Evolutionary conservation across 495 filamentous ascomycete species (phyloP).

Genomic region (Apodospora peruviana): DNA sequence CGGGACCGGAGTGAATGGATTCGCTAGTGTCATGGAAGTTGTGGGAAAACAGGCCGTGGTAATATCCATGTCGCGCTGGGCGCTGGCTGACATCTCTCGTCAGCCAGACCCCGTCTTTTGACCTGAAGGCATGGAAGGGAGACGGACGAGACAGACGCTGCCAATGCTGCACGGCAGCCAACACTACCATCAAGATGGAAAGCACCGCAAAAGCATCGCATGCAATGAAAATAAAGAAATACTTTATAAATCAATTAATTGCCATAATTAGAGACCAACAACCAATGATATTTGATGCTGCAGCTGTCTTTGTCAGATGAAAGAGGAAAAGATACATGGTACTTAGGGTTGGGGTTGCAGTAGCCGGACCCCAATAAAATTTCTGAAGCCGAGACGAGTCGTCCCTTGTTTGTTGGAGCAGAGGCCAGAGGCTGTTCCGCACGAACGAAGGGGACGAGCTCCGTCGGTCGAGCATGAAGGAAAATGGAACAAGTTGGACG

Average conservation of each 20-base stretch:
- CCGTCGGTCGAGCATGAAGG: background rate
- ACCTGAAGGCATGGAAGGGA: too few relatives aligned
- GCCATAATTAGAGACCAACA: background rate
- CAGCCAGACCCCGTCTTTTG: background rate
- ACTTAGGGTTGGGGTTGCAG: constrained; percentile 27
- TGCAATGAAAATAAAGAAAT: background rate
- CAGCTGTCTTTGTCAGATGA: background rate
- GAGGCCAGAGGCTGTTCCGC: constrained; percentile 10
- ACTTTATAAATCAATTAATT: background rate
- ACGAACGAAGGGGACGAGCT: background rate
- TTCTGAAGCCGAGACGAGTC: constrained; percentile 11
- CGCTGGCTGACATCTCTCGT: background rate
- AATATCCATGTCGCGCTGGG: background rate
- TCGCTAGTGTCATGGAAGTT: background rate
- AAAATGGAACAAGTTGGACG: background rate
- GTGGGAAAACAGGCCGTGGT: background rate
- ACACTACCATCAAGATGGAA: background rate
- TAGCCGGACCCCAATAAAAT: constrained; percentile 10
- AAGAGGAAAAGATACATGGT: constrained; percentile 8
- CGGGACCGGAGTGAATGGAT: background rate
- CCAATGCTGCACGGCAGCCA: too few relatives aligned
- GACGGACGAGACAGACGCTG: too few relatives aligned
- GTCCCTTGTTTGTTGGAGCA: constrained; percentile 23
- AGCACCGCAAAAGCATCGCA: too few relatives aligned
- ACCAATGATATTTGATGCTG: background rate